phyloP scores from a whole-genome alignment of 495 filamentous ascomycete genomes.

The Podospora sp. region DNA sequence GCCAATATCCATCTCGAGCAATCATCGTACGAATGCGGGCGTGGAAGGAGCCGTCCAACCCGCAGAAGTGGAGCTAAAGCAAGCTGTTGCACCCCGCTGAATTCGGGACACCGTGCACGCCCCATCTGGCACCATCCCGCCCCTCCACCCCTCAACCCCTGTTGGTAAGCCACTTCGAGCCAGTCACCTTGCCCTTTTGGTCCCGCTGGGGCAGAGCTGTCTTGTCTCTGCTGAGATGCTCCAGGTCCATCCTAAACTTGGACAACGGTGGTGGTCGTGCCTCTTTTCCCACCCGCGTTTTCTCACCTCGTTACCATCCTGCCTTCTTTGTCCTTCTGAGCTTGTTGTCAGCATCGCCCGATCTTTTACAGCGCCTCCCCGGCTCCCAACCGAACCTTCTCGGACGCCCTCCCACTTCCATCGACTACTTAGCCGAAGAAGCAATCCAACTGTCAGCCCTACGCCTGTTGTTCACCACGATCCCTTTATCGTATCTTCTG shows the following conservation, averaged over 20 bases:
- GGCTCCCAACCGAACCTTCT: neutral
- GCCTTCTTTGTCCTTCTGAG: slow-evolving; percentile 1
- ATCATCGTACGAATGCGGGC: neutral
- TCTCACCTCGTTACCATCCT: neutral
- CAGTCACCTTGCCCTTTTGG: neutral
- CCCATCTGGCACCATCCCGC: slow-evolving; percentile 1
- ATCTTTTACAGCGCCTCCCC: neutral
- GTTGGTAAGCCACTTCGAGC: neutral
- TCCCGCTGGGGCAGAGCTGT: neutral
- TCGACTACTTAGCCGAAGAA: neutral
- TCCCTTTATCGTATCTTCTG: neutral
- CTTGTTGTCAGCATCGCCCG: neutral
- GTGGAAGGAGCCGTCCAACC: neutral
- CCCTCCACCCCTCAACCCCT: slow-evolving; percentile 11
- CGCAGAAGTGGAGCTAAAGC: neutral
- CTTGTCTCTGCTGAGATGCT: slow-evolving; percentile 2
- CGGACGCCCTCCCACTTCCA: neutral
- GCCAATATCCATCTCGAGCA: neutral
- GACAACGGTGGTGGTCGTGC: slow-evolving; percentile 5
- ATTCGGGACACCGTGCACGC: slow-evolving; percentile 16
- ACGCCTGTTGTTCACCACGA: neutral
- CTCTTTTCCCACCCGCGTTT: neutral
- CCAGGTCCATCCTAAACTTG: neutral
- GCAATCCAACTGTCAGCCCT: slow-evolving; percentile 4
- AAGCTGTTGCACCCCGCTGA: neutral